Conservation (phyloP, 148 eudicot genomes). For the Rhododendron vialii region DNA sequence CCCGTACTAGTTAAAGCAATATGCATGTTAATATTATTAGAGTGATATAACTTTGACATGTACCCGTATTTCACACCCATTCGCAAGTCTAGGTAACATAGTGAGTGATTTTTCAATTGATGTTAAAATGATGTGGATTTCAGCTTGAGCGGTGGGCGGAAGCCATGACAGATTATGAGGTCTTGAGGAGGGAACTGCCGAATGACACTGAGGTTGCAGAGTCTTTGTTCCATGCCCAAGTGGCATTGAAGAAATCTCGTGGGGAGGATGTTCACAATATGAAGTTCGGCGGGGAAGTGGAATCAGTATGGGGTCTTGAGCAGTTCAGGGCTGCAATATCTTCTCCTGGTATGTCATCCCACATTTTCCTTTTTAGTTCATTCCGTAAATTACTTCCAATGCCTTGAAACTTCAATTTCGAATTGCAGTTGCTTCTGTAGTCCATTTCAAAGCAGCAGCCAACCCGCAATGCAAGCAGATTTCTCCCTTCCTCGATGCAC, state of each 20-base stretch:
- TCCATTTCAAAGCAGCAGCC: slow-evolving; percentile 48
- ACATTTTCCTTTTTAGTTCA: neutral
- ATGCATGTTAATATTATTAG: neutral
- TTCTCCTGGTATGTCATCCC: slow-evolving; percentile 43
- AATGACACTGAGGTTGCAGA: slow-evolving; percentile 75
- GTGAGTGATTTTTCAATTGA: neutral
- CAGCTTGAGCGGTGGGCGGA: slow-evolving; percentile 88
- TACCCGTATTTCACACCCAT: neutral
- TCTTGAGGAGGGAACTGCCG: slow-evolving; percentile 62
- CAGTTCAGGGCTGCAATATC: slow-evolving; percentile 69
- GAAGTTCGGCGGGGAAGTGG: slow-evolving; percentile 86
- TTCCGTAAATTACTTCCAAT: neutral
- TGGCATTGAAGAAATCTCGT: slow-evolving; percentile 70
- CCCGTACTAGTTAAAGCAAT: neutral
- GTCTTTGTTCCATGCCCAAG: slow-evolving; percentile 77
- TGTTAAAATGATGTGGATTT: slow-evolving; percentile 10
- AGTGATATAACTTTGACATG: neutral
- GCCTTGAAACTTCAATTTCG: neutral
- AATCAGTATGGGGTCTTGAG: slow-evolving; percentile 53
- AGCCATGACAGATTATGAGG: slow-evolving; percentile 82
- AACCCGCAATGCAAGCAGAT: slow-evolving; percentile 54
- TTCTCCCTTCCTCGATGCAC: slow-evolving; percentile 46
- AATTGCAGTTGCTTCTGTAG: slow-evolving; percentile 63
- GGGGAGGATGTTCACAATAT: slow-evolving; percentile 69
- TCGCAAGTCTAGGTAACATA: neutral